phyloP scores from a whole-genome alignment of 331 rosid species.

The Rosa hybrid region DNA sequence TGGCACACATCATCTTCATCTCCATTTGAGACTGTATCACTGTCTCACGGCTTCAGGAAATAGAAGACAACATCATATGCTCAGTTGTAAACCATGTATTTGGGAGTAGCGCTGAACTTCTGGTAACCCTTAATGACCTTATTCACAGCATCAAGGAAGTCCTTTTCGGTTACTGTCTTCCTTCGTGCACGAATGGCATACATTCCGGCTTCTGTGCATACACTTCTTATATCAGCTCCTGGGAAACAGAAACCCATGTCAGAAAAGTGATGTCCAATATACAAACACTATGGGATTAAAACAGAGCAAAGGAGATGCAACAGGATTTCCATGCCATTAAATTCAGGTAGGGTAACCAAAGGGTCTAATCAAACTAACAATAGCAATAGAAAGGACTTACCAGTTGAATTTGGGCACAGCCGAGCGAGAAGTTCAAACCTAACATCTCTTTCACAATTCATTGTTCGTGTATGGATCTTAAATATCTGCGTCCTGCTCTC shows the following conservation, averaged over 20 bases:
- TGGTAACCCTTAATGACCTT: slow-evolving; percentile 98
- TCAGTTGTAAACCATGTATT: slow-evolving; percentile 98
- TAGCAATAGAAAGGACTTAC: slow-evolving; percentile 29
- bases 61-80: slow-evolving; percentile 19
- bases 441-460: slow-evolving; percentile 95
- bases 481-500: slow-evolving; percentile 96
- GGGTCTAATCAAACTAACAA: not conserved
- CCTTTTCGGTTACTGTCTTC: slow-evolving; percentile 95
- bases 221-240: slow-evolving; percentile 99
- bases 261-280: slow-evolving; percentile 25
- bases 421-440: slow-evolving; percentile 93
- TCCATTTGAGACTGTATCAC: slow-evolving; percentile 9
- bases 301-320: not conserved
- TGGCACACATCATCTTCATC: slow-evolving; percentile 7
- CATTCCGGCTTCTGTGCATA: slow-evolving; percentile 99
- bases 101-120: slow-evolving; percentile 98
- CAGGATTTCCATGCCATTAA: not conserved
- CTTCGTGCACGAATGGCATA: slow-evolving; percentile 96
- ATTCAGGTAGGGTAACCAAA: not conserved
- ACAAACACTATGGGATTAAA: not conserved
- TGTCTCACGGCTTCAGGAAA: not conserved
- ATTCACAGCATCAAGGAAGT: slow-evolving; percentile 95
- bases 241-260: slow-evolving; percentile 17
- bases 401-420: slow-evolving; percentile 96
- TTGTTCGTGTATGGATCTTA: slow-evolving; percentile 94